These are phyloP conservation scores for Erythrophleum ivorense DNA, from an alignment of 331 rosid species.

Conservation along the genomic window DNA sequence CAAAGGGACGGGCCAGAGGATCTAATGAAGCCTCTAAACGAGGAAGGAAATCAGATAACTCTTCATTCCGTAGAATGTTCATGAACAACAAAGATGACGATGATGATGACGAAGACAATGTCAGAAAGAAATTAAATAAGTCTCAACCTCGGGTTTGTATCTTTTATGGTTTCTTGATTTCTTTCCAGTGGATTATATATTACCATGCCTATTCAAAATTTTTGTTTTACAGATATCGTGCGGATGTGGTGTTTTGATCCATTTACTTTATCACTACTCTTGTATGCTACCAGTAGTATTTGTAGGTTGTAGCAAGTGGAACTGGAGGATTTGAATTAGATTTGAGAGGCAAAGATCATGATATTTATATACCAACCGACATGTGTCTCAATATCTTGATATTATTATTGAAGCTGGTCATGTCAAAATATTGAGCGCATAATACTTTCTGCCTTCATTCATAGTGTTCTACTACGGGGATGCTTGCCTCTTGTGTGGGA, in stretches of 20 bases:
- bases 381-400: background rate
- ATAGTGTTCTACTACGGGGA: background rate
- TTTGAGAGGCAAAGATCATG: background rate
- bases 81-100: constrained; percentile 66
- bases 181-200: constrained; percentile 31
- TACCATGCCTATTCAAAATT: constrained; percentile 7
- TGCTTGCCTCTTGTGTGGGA: background rate
- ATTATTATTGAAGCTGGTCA: background rate
- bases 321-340: constrained; percentile 13
- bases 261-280: background rate
- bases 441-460: background rate
- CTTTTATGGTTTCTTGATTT: constrained; percentile 34
- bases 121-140: constrained; percentile 61
- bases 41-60: constrained; percentile 70
- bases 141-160: constrained; percentile 79
- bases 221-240: constrained; percentile 22
- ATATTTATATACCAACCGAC: background rate
- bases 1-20: constrained; percentile 91
- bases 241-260: constrained; percentile 12
- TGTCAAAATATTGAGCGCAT: background rate
- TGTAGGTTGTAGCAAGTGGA: constrained; percentile 23
- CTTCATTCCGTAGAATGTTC: constrained; percentile 68
- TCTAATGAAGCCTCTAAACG: constrained; percentile 77
- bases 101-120: constrained; percentile 51
- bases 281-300: constrained; percentile 10